A percentile compares a stretch with the other conserved stretches of the same genome.
Conservation (phyloP, 2,329 filamentous ascomycete genomes). For the Periconia macrospinosa region DNA sequence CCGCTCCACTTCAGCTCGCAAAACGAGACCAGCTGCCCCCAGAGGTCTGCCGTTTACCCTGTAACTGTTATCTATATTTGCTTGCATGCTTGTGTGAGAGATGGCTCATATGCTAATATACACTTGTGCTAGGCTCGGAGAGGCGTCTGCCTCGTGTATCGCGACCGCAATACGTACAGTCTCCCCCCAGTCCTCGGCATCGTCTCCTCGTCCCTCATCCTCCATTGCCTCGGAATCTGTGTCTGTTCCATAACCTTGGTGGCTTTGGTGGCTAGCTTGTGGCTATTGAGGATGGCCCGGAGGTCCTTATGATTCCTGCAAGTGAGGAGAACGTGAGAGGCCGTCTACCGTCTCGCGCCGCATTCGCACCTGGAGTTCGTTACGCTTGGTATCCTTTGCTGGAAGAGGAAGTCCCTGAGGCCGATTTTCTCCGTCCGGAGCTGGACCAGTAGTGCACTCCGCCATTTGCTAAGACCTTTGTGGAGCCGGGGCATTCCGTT, state of each 20-base stretch:
- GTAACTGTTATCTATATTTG: constrained; percentile 5
- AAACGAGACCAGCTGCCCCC: constrained; percentile 6
- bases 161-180: neutral
- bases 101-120: constrained; percentile 1
- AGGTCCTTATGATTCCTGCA: too few species aligned
- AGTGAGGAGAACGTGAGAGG: too few species aligned
- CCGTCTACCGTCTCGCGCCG: too few species aligned
- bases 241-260: neutral
- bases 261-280: constrained; percentile 3
- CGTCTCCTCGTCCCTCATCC: neutral
- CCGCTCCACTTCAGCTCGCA: constrained; percentile 1
- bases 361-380: too few species aligned
- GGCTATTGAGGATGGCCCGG: constrained; percentile 1
- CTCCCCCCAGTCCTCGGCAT: neutral
- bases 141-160: constrained; percentile 1
- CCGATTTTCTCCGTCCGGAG: too few species aligned
- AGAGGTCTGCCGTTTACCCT: constrained; percentile 2
- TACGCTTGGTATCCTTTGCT: too few species aligned
- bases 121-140: neutral
- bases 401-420: too few species aligned
- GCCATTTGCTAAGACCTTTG: too few species aligned
- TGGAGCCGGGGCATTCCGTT: too few species aligned
- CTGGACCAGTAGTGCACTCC: too few species aligned
- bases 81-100: neutral
- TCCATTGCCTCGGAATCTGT: neutral